Evolutionary conservation across 2,329 filamentous ascomycete species (phyloP), one percentile per base, ranked within the genome.

Genomic region (Lachnellula hyalina): DNA sequence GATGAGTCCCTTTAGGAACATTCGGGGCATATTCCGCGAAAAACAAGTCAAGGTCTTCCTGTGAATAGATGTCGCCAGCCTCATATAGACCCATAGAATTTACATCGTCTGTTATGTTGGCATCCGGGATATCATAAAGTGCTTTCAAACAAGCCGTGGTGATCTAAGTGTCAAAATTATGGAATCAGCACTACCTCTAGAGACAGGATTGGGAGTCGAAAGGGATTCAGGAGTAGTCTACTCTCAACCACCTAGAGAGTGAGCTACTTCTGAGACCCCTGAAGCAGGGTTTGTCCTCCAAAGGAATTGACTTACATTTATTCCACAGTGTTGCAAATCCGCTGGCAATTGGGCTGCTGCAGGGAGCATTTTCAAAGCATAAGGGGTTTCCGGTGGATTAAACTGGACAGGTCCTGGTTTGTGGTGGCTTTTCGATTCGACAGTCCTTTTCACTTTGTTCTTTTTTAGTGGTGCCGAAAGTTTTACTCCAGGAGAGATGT

Each of bases 71-170:
- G 62, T 82, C 76, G 23, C 72, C 76, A 61, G 77, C 78, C 62
- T 82, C 79, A 48, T 79, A 78, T 21, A 83, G 75, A 23, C 77
- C 79, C 38, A 79, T 72, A 52, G 72, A 73, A 64, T 82, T 83
- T 61, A 73, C 73, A 34, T 55, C 47, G 9, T 57, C 58, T 35
- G 68, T 67, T 3, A 67, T 65, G 2, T 64, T 64, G 6, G 73
- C 73, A 9, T 71, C 60, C 14, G 78, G 73, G 51, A 77, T 75
- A 1, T 69, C 60, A 60, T 82, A 82, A n/a, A 83, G 68, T 9
- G 77, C 77, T 51, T 73, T 74, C 54, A 82, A 71, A 61, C 82
- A 85, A 45, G 74, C 73, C 0, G 81, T 80, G 0, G 80, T 83
- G 59, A 85, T 82, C 28, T 32, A 25, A 25, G 11, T 32, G 28